Base-by-base conservation (phyloP, 78 protist species). In the Neovahlkampfia damariscottae region DNA sequence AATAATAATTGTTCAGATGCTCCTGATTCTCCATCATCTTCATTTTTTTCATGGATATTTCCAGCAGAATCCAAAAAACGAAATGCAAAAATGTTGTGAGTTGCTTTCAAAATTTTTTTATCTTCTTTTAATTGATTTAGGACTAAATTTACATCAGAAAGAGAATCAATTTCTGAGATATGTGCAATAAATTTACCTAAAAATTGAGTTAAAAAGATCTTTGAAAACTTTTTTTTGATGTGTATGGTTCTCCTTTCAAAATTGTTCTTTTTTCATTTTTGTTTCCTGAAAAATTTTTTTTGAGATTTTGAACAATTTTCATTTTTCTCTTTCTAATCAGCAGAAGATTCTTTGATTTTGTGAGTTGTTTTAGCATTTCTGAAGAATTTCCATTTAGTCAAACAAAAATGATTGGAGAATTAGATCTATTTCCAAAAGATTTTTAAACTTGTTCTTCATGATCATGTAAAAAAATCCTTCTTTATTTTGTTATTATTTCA, bases 11-110 rank as follows among this genome's bases (percentile, higher is more conserved):
- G 59, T 7, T 81, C 68, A 8, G 89, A 78, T 6, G 92, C 92
- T 6, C 78, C 79, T 1, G 68, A 38, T 34, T 88, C 92, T 0
- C 92, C 92, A 67, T 88, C 92, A 62, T 88, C 92, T 62, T 88
- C 92, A 38, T 75, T 31, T 76, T 85, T 88, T 0, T 74, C 31
- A 28, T 34, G 62, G 31, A 80, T 19, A 34, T 2, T 8, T n/a
- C 70, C 72, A 2, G 32, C 9, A 10, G 6, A 5, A 10, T 58
- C 72, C 35, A 4, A 3, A 3, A 76, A 5, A 35, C 83, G 76
- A 70, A 72, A 80, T 37, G 78, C 80, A 2, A 9, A 72, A 40
- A 80, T 80, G 27, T 68, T 68, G 5, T 80, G 83, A 5, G 79
- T 2, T 27, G 83, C 83, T 38, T 6, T 3, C 9, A 70, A 69